These are phyloP conservation scores for Plasmodium cynomolgi DNA, from an alignment of 169 alveolate species.

Conservation along the genomic window DNA sequence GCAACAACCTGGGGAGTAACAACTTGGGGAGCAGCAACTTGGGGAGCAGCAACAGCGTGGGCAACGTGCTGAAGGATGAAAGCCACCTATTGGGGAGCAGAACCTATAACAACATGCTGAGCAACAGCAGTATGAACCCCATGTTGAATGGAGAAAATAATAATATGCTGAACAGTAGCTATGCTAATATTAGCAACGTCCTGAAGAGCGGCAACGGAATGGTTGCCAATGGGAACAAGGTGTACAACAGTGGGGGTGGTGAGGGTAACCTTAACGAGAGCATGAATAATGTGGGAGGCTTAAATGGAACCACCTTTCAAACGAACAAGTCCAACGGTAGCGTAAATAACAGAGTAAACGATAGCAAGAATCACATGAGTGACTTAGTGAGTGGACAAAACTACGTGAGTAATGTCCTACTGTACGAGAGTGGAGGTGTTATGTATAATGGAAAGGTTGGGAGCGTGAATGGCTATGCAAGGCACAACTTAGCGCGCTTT, in stretches of 20 bases:
- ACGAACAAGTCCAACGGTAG: not conserved
- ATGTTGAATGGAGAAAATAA: not conserved
- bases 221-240: not conserved
- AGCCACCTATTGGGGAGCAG: not conserved
- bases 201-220: not conserved
- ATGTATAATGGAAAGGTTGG: conserved; percentile 11
- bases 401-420: conserved; percentile 21
- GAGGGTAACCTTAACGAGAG: not conserved
- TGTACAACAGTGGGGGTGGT: not conserved
- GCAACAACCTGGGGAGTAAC: not conserved
- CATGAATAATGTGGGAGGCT: not conserved
- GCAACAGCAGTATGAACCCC: not conserved
- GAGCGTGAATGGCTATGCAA: not conserved
- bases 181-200: not conserved
- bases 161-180: not conserved
- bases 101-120: not conserved
- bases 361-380: not conserved
- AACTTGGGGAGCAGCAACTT: not conserved
- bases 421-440: not conserved
- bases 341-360: not conserved
- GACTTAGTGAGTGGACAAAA: not conserved
- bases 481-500: not conserved
- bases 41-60: not conserved
- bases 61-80: conserved; percentile 16
- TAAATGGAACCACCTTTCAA: not conserved